These are phyloP conservation scores for Vitis hybrid DNA, from an alignment of 177 flowering plant genomes.

Conservation along the genomic window DNA sequence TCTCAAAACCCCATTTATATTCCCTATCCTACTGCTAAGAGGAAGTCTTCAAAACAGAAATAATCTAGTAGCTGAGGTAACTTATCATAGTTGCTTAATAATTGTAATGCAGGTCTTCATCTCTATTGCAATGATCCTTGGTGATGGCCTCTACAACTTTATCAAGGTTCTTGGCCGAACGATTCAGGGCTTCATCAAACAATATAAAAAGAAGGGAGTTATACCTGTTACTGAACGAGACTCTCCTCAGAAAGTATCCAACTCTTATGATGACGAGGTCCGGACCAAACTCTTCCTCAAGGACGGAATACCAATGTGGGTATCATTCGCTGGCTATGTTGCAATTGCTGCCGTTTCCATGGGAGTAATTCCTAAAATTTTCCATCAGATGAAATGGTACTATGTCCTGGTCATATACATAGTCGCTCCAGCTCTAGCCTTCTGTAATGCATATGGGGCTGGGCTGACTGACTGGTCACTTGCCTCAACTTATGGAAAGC, in stretches of 20 bases:
- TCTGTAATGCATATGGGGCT: conserved; percentile 16
- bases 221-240: neutral
- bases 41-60: too few species aligned
- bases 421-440: neutral
- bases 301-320: conserved; percentile 13
- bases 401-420: neutral
- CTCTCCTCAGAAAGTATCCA: neutral
- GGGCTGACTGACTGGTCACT: neutral
- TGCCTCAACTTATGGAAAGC: too few species aligned
- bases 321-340: conserved; percentile 10
- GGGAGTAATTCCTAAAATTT: conserved; percentile 12
- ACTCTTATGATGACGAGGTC: conserved; percentile 12
- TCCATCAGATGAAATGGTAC: conserved; percentile 18
- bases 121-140: conserved; percentile 19
- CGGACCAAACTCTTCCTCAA: conserved; percentile 13
- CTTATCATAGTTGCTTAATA: too few species aligned
- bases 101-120: conserved; percentile 7
- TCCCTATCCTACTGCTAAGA: too few species aligned
- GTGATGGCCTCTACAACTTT: conserved; percentile 18
- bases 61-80: too few species aligned
- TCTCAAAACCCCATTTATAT: neutral
- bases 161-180: conserved; percentile 8
- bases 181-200: neutral
- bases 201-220: neutral
- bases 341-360: conserved; percentile 14